Percentiles rank a stretch among this genome's conserved stretches.
Conservation (phyloP, 2,329 filamentous ascomycete genomes). For the Ceratocystis variospora region DNA sequence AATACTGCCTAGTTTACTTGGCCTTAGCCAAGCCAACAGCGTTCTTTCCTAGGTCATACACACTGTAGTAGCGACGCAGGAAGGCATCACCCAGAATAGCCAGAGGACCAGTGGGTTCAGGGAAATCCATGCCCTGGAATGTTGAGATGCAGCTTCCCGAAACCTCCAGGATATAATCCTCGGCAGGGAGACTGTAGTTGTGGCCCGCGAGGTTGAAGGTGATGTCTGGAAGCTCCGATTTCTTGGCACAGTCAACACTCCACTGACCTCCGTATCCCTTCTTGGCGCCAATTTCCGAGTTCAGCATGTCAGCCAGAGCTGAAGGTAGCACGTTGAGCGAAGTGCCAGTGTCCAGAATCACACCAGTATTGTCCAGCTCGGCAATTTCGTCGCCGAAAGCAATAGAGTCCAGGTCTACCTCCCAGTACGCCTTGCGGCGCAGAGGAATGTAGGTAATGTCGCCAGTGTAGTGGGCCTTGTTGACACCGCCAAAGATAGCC, state of each 20-base stretch:
- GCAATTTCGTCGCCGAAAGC: slow-evolving; percentile 74
- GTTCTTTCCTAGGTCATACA: slow-evolving; percentile 86
- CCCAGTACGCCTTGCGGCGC: slow-evolving; percentile 98
- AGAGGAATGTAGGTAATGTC: slow-evolving; percentile 88
- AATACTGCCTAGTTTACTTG: slow-evolving; percentile 36
- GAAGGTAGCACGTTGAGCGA: slow-evolving; percentile 91
- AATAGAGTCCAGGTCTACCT: slow-evolving; percentile 90
- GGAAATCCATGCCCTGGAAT: slow-evolving; percentile 94
- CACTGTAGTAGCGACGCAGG: slow-evolving; percentile 79
- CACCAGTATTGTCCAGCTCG: slow-evolving; percentile 85
- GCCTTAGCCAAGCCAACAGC: slow-evolving; percentile 80
- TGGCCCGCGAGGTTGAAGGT: slow-evolving; percentile 81
- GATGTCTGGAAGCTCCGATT: slow-evolving; percentile 72
- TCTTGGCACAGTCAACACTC: slow-evolving; percentile 76
- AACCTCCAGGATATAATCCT: slow-evolving; percentile 92
- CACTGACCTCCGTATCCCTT: slow-evolving; percentile 97
- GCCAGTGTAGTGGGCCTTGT: slow-evolving; percentile 67
- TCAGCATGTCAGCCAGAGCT: slow-evolving; percentile 86
- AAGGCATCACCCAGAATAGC: slow-evolving; percentile 87
- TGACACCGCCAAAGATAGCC: slow-evolving; percentile 77
- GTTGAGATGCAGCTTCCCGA: slow-evolving; percentile 92
- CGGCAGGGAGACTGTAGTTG: slow-evolving; percentile 79
- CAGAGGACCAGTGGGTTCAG: slow-evolving; percentile 75
- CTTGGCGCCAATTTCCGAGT: slow-evolving; percentile 95
- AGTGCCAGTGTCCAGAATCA: slow-evolving; percentile 95